Evolutionary conservation across 2,329 filamentous ascomycete genomes (phyloP), one percentile per base, ranked within the genome.

Genomic region (Colletotrichum abscissum): DNA sequence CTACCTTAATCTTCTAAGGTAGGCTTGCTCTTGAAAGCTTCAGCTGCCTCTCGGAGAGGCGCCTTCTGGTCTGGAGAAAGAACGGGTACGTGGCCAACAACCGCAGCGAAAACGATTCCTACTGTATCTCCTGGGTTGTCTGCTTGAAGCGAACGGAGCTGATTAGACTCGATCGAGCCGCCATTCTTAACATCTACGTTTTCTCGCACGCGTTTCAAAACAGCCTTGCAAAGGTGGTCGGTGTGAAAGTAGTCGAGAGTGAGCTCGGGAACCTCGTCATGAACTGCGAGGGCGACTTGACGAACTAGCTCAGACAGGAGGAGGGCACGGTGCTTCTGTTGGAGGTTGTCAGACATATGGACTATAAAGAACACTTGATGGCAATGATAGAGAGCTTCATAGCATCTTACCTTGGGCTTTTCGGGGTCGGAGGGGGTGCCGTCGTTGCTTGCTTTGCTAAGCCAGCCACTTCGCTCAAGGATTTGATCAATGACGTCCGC

Each of bases 401-500:
- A 14, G 9, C 33, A 24, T 26, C 30, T 22, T 26, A 54, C 56
- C 35, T 54, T 67, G 28, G 33, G 16, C 19, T 63, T 63, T 24
- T 24, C 49, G 11, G 49, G 24, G 54, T 26, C 14, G 14, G 22
- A 5, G 24, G 54, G 54, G 24, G 26, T 14, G 5, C 26, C 6
- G 24, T 16, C 24, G 3, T 11, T 14, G 30, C 5, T 30, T 46
- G 42, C 22, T 12, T 33, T 22, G 38, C 9, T 46, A 8, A 60
- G 26, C 46, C 46, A 55, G 2, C 35, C 49, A 26, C 66, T 63
- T 22, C 52, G 42, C 30, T 69, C 52, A 19, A 69, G 66, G 30
- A 69, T 64, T 22, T 42, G 33, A n/a, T 63, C 58, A 42, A 57
- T 24, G 11, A 63, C 66, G 14, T 63, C 66, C n/a, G 59, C 46